Evolutionary conservation across 2,329 filamentous ascomycete species (phyloP), one percentile per base, ranked within the genome.

Genomic region (Neopestalotiopsis clavispora): DNA sequence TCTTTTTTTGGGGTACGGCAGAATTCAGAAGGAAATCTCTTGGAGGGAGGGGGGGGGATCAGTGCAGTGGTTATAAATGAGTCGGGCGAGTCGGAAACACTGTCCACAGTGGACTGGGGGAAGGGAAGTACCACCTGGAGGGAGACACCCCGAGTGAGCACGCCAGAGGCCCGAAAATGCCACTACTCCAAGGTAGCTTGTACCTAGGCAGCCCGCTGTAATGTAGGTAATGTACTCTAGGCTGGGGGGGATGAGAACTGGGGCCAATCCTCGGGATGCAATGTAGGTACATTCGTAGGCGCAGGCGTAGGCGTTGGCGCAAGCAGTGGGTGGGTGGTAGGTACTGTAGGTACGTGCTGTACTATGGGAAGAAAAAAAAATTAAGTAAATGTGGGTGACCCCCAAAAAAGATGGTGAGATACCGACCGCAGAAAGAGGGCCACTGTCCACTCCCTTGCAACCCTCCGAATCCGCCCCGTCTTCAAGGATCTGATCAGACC

Each of bases 61-160:
- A 74, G 72, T 75, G 74, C 72, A 76, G 73, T 75, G 76, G 72
- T 76, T 78, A 77, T 78, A 79, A 78, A 79, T 77, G 75, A 76
- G 72, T 74, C 72, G 72, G 73, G 73, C 74, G 72, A 72, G 74
- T 75, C 74, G 74, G 73, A 70, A 74, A 73, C 71, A 56, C 67
- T 71, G 68, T 66, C 68, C 68, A 71, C 72, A 73, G 72, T 68
- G 68, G 57, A 40, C 57, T 32, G 30, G 12, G 38, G 23, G 34
- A 20, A 38, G 38, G 52, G 58, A 59, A 45, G 32, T 59, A 65
- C 45, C 34, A 42, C 67, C 45, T 59, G 38, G 34, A 62, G 58
- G 58, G 66, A 56, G 60, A 20, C 38, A 14, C 59, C 28, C 49
- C 38, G 60, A 59, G 34, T 20, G 67, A 66, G 30, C 67, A 38